Percentiles rank a stretch among this genome's conserved stretches.
These are phyloP conservation scores for Picea glauca DNA, from an alignment of 75 land plant genomes.

Conservation along the genomic window DNA sequence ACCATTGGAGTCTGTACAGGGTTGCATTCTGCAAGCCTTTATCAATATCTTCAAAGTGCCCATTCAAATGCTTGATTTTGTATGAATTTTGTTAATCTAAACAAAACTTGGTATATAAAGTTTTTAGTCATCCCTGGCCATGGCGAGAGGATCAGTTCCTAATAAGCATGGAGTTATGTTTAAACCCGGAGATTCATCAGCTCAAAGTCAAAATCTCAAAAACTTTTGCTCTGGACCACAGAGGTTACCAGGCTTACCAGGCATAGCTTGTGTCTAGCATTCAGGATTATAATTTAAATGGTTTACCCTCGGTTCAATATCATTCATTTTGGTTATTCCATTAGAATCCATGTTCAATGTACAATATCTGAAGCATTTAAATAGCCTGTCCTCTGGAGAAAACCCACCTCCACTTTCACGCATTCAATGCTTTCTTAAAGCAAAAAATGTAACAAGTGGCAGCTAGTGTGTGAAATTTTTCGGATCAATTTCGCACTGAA, in stretches of 20 bases:
- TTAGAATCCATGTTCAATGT: not conserved
- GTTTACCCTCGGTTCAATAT: not conserved
- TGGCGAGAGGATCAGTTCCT: no score
- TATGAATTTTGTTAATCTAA: constrained; percentile 1
- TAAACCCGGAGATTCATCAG: not conserved
- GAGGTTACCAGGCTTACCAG: not conserved
- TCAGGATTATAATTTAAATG: not conserved
- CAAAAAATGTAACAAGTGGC: no score
- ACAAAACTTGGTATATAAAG: not conserved
- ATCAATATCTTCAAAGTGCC: not conserved
- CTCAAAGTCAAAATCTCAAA: not conserved
- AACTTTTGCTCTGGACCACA: not conserved
- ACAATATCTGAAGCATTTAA: no score
- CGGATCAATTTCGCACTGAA: no score
- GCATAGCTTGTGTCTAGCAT: not conserved
- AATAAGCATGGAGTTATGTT: not conserved
- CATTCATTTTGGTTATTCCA: not conserved
- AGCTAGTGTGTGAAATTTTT: no score
- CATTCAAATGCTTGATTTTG: not conserved
- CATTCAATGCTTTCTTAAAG: no score
- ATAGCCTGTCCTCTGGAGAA: no score
- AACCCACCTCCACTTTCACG: no score
- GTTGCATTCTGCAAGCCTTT: not conserved
- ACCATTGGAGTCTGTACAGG: not conserved
- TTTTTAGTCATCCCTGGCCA: not conserved